Conservation (phyloP, 805 yeast species). For the Nakazawaea pomicola region DNA sequence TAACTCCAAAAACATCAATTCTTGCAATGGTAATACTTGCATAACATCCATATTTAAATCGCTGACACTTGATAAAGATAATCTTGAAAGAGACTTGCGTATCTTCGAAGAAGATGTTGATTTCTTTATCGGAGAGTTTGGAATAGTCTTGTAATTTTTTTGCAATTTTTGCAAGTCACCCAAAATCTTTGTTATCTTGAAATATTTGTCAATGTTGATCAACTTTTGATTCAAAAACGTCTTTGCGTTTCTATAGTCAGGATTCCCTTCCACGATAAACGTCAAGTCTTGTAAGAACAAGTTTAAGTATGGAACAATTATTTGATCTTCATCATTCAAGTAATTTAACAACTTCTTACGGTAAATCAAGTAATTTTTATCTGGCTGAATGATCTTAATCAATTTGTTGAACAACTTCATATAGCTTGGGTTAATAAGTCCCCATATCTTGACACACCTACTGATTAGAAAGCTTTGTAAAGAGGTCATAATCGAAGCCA, state of each 20-base stretch:
- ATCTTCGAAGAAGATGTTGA: conserved; percentile 29
- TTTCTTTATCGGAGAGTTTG: conserved; percentile 17
- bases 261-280: conserved; percentile 78
- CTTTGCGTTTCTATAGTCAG: conserved; percentile 58
- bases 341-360: conserved; percentile 55
- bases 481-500: conserved; percentile 75
- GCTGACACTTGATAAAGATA: conserved; percentile 4
- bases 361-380: conserved; percentile 66
- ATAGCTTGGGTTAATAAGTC: conserved; percentile 51
- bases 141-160: conserved; percentile 42
- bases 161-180: conserved; percentile 67
- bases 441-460: conserved; percentile 57
- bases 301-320: conserved; percentile 73
- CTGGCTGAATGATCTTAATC: conserved; percentile 67
- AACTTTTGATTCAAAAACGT: conserved; percentile 51
- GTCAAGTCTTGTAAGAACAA: conserved; percentile 75
- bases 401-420: conserved; percentile 57
- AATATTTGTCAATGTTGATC: conserved; percentile 70
- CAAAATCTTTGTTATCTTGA: conserved; percentile 59
- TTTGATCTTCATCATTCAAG: conserved; percentile 42
- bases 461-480: conserved; percentile 69
- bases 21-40: conserved; percentile 42
- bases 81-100: conserved; percentile 21
- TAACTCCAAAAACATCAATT: conserved; percentile 59
- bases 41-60: conserved; percentile 15